Evolutionary conservation across 257 asterid species (phyloP), one percentile per base, ranked within the genome.

Genomic region (Penstemon barbatus): DNA sequence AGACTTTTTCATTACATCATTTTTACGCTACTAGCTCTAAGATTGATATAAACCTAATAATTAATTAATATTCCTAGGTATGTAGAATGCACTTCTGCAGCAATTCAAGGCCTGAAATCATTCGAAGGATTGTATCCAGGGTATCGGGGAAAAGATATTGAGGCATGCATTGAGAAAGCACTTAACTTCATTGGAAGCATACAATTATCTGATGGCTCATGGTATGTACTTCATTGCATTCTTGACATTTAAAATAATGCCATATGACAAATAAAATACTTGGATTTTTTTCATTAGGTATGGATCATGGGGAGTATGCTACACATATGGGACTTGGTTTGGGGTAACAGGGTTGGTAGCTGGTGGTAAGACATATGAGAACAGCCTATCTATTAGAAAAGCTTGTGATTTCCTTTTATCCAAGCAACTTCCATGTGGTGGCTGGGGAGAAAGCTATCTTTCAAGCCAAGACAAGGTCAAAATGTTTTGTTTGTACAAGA

Each of bases 401-500:
- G 87, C 86, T 0, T 76, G 86, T 40, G 5, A 68, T 0, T 87
- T 87, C 67, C 46, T 87, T 41, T 36, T 87, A 8, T 76, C 86
- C 0, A 83, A 74, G 49, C 89, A 85, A 42, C 55, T 80, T 6
- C 38, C 66, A 1, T 87, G 80, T 73, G 91, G 89, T 55, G 91
- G 91, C 19, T 87, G 95, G 95, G 86, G 95, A 7, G 95, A 87
- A 61, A 87, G 89, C 55, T 78, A 83, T 15, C 85, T 79, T 49
- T 87, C 95, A 0, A 53, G 78, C 77, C 42, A 82, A 41, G 78
- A 66, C 9, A 85, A 81, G 91, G 18, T 15, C 0, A 15, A 0
- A 15, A 15, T 15, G 18, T 15, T 15, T 15, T 15, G 18, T 15
- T 15, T 15, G 18, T 15, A 15, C 18, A 15, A 15, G 18, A 15